Evolutionary conservation across 2,329 filamentous ascomycete species (phyloP).

Genomic region (Cercospora sesami): DNA sequence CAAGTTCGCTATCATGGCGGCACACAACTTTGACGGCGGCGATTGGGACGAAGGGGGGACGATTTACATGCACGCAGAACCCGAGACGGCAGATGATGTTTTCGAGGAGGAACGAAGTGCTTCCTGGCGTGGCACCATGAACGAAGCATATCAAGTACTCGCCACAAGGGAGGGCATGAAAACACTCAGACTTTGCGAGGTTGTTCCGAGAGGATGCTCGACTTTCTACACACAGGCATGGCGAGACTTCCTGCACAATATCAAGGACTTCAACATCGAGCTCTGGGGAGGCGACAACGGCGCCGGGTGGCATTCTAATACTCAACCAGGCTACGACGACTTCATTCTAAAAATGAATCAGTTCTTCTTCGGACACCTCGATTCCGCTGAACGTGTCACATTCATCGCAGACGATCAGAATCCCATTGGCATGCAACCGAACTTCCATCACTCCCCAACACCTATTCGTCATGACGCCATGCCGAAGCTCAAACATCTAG

Average conservation of each 20-base stretch:
- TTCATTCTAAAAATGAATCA: conserved; percentile 5
- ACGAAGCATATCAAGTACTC: conserved; percentile 13
- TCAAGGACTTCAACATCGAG: conserved; percentile 2
- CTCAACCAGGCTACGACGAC: conserved; percentile 4
- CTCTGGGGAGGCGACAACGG: conserved; percentile 14
- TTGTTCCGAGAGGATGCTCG: conserved; percentile 7
- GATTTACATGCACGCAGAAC: conserved; percentile 5
- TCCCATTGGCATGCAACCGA: neutral
- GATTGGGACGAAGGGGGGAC: neutral
- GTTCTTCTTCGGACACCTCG: conserved; percentile 11
- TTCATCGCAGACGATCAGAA: neutral
- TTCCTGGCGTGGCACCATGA: conserved; percentile 8
- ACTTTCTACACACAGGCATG: conserved; percentile 2
- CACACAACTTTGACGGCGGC: conserved; percentile 1
- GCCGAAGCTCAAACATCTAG: conserved; percentile 6
- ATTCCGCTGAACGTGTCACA: neutral
- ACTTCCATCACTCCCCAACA: neutral
- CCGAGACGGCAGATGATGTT: conserved; percentile 1
- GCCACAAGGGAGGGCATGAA: neutral
- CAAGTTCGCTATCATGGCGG: neutral
- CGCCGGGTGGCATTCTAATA: conserved; percentile 12
- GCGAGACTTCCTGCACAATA: neutral
- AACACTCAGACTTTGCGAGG: neutral
- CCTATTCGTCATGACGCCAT: neutral
- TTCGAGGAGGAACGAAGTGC: neutral